Evolutionary conservation across 1,139 yeast genomes (phyloP), one percentile per base, ranked within the genome.

Genomic region (Sugiyamaella xylanicola): DNA sequence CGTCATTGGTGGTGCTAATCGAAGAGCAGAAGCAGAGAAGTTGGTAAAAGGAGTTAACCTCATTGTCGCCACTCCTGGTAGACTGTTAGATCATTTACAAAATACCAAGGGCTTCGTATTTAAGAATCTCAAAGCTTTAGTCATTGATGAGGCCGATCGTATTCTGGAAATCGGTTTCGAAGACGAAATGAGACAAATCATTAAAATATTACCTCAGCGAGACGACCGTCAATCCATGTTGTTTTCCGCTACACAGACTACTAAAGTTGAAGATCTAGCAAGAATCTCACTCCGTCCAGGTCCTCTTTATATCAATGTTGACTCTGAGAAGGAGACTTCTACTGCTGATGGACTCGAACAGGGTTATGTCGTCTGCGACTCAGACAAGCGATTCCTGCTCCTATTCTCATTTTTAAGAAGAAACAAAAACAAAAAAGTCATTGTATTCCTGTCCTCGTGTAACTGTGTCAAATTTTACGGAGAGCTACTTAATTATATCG

Each of bases 301-400:
- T 44, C 99, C 99, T 17, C 80, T 95, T 60, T 95, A 92, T 73
- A 93, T 93, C 63, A 93, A 93, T 67, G 99, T 95, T 56, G 96
- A 87, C 59, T 87, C 89, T 50, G 90, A 87, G 68, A 71, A 72
- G 20, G 91, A 83, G 46, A 84, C 83, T 1, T 90, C 97, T 2
- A 93, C 99, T 2, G 99, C 92, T 4, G 97, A 91, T 68, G 98
- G 98, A 42, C 78, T 93, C 67, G 99, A 93, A 73, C 99, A 93
- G 75, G 99, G 99, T 39, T 93, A 93, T 72, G 99, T 95, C 60
- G 96, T 89, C 9, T 93, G 98, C 74, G 99, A 93, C 49, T 87
- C 96, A 55, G 99, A 95, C 73, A 90, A 91, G 74, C 80, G 99
- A 69, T 95, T 95, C 74, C 74, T 95, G 64, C 77, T 93, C 52